Evolutionary conservation across 768 basidiomycete species (phyloP).

Genomic region (Leccinum arenicola): DNA sequence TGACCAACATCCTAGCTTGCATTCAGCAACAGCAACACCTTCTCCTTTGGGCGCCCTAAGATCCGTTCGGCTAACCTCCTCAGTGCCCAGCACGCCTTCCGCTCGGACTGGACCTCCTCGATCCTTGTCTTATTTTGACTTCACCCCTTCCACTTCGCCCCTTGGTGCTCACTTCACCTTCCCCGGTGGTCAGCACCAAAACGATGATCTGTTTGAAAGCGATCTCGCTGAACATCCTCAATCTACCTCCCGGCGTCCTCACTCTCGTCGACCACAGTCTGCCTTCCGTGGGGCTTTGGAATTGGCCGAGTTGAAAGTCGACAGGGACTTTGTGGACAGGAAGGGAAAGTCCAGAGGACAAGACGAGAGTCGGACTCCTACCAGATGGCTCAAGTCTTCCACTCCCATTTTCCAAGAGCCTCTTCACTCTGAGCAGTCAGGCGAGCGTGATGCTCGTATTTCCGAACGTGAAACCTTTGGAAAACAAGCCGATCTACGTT

Average conservation of each 20-base stretch:
- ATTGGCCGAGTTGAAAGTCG: constrained; percentile 27
- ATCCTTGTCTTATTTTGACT: constrained; percentile 59
- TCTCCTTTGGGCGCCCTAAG: constrained; percentile 7
- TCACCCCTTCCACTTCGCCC: constrained; percentile 47
- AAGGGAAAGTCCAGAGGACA: constrained; percentile 50
- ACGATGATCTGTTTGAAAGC: constrained; percentile 27
- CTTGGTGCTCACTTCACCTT: constrained; percentile 27
- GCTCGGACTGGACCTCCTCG: constrained; percentile 71
- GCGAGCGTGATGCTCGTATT: constrained; percentile 25
- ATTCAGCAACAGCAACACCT: constrained; percentile 15
- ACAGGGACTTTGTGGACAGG: constrained; percentile 43
- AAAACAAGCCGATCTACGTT: constrained; percentile 6
- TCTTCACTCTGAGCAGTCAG: constrained; percentile 19
- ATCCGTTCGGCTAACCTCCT: constrained; percentile 2
- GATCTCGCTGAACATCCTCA: constrained; percentile 34
- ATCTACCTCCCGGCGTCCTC: constrained; percentile 28
- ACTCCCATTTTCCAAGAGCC: constrained; percentile 29
- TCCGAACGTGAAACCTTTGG: constrained; percentile 7
- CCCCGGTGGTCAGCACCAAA: constrained; percentile 27
- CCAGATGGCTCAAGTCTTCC: constrained; percentile 54
- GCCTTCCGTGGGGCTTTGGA: constrained; percentile 68
- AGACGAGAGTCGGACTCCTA: constrained; percentile 54
- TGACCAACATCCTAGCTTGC: constrained; percentile 13
- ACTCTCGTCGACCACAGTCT: constrained; percentile 30
- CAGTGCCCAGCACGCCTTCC: constrained; percentile 47